Evolutionary conservation across 2,329 filamentous ascomycete species (phyloP).

Genomic region (Colletotrichum echinochloae): DNA sequence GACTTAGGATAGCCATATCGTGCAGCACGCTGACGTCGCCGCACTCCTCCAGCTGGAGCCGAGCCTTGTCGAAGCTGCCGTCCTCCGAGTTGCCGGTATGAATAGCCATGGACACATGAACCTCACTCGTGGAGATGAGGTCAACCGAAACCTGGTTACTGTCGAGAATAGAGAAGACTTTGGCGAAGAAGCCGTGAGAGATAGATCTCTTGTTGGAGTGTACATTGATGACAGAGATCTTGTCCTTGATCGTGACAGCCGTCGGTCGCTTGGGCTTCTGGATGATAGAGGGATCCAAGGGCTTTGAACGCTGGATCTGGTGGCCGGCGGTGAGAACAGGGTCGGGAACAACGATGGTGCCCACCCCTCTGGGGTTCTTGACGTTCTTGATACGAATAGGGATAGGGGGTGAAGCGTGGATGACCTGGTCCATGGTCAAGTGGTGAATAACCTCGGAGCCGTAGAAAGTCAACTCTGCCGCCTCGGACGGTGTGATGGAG

Average conservation of each 20-base stretch:
- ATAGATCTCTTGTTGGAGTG: constrained; percentile 97
- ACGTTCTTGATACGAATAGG: constrained; percentile 93
- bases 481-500: constrained; percentile 92
- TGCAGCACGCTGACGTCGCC: constrained; percentile 91
- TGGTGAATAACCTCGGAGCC: constrained; percentile 98
- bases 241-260: constrained; percentile 96
- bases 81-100: constrained; percentile 79
- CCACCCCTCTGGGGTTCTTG: constrained; percentile 83
- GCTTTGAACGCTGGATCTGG: constrained; percentile 67
- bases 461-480: constrained; percentile 94
- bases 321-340: constrained; percentile 64
- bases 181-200: constrained; percentile 94
- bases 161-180: constrained; percentile 92
- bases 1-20: constrained; percentile 93
- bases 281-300: constrained; percentile 54
- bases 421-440: constrained; percentile 97
- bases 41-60: constrained; percentile 79
- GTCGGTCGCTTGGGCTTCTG: constrained; percentile 81
- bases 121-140: constrained; percentile 95
- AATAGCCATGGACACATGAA: constrained; percentile 97
- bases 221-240: constrained; percentile 96
- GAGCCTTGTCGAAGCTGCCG: constrained; percentile 74
- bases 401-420: constrained; percentile 82
- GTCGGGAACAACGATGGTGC: constrained; percentile 88
- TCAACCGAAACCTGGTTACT: constrained; percentile 90